Base-by-base conservation (phyloP, 495 filamentous ascomycete species). In the Opeltia flavorubescens region DNA sequence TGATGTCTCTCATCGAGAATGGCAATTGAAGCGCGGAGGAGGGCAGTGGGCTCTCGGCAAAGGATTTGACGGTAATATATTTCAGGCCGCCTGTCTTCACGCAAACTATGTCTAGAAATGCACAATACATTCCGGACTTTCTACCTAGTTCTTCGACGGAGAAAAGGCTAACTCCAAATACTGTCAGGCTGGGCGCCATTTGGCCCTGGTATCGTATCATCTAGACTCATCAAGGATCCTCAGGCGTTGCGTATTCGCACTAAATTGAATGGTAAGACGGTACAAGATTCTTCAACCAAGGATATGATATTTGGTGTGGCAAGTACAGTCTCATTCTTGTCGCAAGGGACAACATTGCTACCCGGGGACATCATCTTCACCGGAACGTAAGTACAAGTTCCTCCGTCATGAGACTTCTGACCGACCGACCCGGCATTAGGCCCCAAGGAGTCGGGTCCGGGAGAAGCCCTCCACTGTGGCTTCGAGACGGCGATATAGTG, bases 131-230 rank as follows among this genome's bases (percentile, higher is more conserved):
- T n/a, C n/a, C n/a, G n/a, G n/a, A n/a, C n/a, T n/a, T n/a, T n/a
- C n/a, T n/a, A n/a, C n/a, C n/a, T n/a, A n/a, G n/a, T n/a, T n/a
- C n/a, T n/a, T n/a, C n/a, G n/a, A n/a, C n/a, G n/a, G n/a, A n/a
- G n/a, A n/a, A n/a, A n/a, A n/a, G n/a, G n/a, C n/a, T n/a, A n/a
- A n/a, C n/a, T n/a, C n/a, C n/a, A n/a, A n/a, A n/a, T n/a, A n/a
- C n/a, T n/a, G n/a, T n/a, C n/a, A n/a, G n/a, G 83, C 36, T 91
- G 84, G 85, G 86, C 84, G n/a, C 86, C 86, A 0, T 83, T 75
- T 53, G 86, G 86, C 2, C 86, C 86, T 12, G 85, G 82, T 0
- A 86, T 91, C 53, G 83, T 87, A 18, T 77, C 73, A 29, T 64
- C 67, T 43, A 62, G 61, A n/a, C 34, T 87, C 49, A 81, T 91